Evolutionary conservation across 1,284 basidiomycete genomes (phyloP).

Genomic region (Cystobasidiaceae sp.): DNA sequence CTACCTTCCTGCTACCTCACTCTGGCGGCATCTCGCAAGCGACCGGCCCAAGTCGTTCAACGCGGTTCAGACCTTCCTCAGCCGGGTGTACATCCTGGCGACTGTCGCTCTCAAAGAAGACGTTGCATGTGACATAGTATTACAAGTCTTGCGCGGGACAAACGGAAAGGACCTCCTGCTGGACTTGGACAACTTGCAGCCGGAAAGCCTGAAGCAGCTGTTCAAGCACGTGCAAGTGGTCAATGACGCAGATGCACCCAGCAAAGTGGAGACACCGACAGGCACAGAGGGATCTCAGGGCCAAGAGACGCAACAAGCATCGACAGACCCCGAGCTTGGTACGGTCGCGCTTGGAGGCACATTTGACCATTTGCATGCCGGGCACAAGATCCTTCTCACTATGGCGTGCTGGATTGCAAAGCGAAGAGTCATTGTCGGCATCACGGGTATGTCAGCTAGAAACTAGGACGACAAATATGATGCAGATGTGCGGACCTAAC

Average conservation of each 20-base stretch:
- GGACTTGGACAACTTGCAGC: neutral
- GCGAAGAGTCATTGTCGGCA: slow-evolving; percentile 78
- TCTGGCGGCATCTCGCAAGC: neutral
- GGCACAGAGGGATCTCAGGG: neutral
- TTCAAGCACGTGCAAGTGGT: neutral
- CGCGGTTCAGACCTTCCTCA: slow-evolving; percentile 12
- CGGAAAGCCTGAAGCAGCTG: neutral
- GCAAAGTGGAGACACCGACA: neutral
- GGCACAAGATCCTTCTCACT: slow-evolving; percentile 93
- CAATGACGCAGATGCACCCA: slow-evolving; percentile 7
- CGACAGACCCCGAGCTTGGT: neutral
- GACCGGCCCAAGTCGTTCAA: neutral
- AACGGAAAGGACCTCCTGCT: neutral
- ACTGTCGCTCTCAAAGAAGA: slow-evolving; percentile 7
- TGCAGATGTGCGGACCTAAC: slow-evolving; percentile 48
- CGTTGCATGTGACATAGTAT: slow-evolving; percentile 10
- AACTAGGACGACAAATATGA: slow-evolving; percentile 49
- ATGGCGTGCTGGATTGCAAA: slow-evolving; percentile 78
- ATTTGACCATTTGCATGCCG: slow-evolving; percentile 95
- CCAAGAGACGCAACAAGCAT: neutral
- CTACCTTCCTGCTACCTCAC: slow-evolving; percentile 1
- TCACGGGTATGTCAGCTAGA: slow-evolving; percentile 59
- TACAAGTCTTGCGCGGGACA: neutral
- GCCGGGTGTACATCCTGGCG: slow-evolving; percentile 19
- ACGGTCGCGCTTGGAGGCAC: slow-evolving; percentile 63